Evolutionary conservation across 176 grass and related monocot species (phyloP).

Genomic region (Carex cristatella): DNA sequence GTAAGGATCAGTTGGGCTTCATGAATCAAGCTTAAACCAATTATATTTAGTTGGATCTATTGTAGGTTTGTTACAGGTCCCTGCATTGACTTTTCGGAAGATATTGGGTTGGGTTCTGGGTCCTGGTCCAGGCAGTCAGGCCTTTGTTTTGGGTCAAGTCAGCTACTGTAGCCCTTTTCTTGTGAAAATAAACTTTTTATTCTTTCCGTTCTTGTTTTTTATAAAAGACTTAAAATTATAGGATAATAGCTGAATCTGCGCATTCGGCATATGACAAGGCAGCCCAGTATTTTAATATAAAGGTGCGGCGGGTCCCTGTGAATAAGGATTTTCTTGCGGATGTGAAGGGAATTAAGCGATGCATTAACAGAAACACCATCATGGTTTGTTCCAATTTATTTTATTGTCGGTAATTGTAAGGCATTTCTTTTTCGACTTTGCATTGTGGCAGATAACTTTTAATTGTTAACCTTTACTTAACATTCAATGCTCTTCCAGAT

Average conservation of each 20-base stretch:
- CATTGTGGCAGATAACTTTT: background rate
- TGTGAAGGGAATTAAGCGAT: slow-evolving; percentile 78
- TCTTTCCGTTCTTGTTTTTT: background rate
- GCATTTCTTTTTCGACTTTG: background rate
- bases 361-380: slow-evolving; percentile 93
- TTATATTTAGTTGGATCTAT: background rate
- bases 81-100: background rate
- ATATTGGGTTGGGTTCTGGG: background rate
- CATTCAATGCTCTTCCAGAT: slow-evolving; percentile 44
- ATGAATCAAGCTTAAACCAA: background rate
- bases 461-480: slow-evolving; percentile 23
- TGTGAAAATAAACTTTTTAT: background rate
- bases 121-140: background rate
- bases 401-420: background rate
- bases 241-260: slow-evolving; percentile 66
- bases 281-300: slow-evolving; percentile 79
- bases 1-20: background rate
- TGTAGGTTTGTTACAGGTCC: background rate
- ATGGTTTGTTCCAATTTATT: slow-evolving; percentile 46
- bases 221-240: slow-evolving; percentile 30
- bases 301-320: slow-evolving; percentile 83
- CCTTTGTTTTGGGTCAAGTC: background rate
- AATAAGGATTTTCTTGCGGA: slow-evolving; percentile 95
- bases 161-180: background rate
- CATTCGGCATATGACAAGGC: slow-evolving; percentile 85